Conservation (phyloP, 2,329 filamentous ascomycete species). For the Didymella pomorum region DNA sequence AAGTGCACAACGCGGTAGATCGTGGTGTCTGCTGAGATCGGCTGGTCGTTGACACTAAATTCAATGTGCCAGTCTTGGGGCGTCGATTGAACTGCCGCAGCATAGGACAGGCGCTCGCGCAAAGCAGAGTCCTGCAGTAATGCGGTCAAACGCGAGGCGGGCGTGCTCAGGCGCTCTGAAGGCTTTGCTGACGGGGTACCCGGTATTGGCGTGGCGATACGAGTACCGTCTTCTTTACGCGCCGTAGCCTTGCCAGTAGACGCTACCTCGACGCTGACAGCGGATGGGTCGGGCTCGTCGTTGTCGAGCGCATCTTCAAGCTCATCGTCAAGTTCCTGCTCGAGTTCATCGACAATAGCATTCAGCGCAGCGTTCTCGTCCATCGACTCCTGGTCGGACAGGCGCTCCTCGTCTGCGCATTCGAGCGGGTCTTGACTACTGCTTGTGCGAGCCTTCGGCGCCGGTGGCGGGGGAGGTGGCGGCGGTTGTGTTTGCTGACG, state of each 20-base stretch:
- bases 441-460: conserved; percentile 51
- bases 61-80: conserved; percentile 98
- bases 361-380: conserved; percentile 74
- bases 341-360: conserved; percentile 87
- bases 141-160: conserved; percentile 42
- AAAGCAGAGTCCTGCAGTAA: conserved; percentile 45
- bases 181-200: conserved; percentile 47
- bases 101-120: conserved; percentile 70
- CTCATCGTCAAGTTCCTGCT: conserved; percentile 76
- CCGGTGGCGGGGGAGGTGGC: conserved; percentile 60
- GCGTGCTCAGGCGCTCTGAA: conserved; percentile 40
- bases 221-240: conserved; percentile 88
- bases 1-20: conserved; percentile 94
- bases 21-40: conserved; percentile 89
- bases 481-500: conserved; percentile 61
- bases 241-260: conserved; percentile 88
- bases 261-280: conserved; percentile 90
- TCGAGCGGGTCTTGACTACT: conserved; percentile 71
- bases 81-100: conserved; percentile 78
- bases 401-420: conserved; percentile 88
- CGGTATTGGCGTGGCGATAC: conserved; percentile 82
- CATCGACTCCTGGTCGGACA: conserved; percentile 76
- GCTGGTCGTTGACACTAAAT: conserved; percentile 85
- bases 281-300: conserved; percentile 79
- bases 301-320: conserved; percentile 20